Base-by-base conservation (phyloP, 2,329 filamentous ascomycete species). In the Ilyonectria destructans region DNA sequence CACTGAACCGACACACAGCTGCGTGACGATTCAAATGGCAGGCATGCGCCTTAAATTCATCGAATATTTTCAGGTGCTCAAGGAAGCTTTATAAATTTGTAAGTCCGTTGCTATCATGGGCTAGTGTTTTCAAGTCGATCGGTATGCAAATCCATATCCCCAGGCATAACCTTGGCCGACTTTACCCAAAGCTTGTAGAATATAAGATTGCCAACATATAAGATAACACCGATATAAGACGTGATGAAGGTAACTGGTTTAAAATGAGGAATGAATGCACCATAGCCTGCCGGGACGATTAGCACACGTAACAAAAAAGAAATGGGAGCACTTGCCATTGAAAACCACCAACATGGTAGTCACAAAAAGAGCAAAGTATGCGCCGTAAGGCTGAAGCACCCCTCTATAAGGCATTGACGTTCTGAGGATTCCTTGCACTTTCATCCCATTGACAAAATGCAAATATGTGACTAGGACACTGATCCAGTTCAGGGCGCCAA, bases 401-500 rank as follows among this genome's bases (percentile, higher is more conserved):
- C 48, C 58, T 12, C 58, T 19, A 26, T 62, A 62, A 9, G 58
- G 58, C 58, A 62, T 62, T 29, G 23, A 23, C 8, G 29, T 45
- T 7, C 58, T 46, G n/a, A 35, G 26, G 29, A 63, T 57, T 4
- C 51, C 51, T 15, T 63, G 60, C 13, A 35, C 60, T 15, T 57
- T 56, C 10, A 56, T 6, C 19, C 51, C 60, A 13, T 21, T 37
- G 15, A 40, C 8, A 23, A 63, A 63, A n/a, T 48, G 37, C 13
- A 65, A 6, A 15, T 68, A 58, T 3, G 40, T 65, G 26, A 57
- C 37, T 3, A 68, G 57, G 8, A 68, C 45, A 26, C 51, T 61
- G 19, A 61, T 48, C 66, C 62, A 68, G 37, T 60, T 65, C 19
- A 68, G 26, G 2, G 52, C 54, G n/a, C 66, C 62, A 9, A 68